phyloP scores from a whole-genome alignment of 2,329 filamentous ascomycete species.

The Nothomitra cinnamomea region DNA sequence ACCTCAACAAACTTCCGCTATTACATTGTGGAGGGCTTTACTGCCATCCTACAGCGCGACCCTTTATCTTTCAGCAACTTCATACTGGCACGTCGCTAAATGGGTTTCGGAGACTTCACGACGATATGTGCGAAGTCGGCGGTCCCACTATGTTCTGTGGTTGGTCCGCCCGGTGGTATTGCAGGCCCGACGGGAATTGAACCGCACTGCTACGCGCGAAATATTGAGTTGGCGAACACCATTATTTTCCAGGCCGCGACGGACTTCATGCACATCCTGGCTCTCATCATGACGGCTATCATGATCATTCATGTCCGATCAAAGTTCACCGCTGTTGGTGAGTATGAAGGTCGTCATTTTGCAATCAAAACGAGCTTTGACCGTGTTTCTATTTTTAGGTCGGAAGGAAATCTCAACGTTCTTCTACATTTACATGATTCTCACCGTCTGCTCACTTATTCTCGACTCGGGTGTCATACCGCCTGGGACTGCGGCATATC shows the following conservation, averaged over 20 bases:
- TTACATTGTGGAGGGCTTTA: neutral
- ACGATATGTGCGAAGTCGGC: constrained; percentile 71
- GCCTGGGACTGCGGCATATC: constrained; percentile 60
- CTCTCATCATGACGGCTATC: constrained; percentile 80
- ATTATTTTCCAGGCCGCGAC: constrained; percentile 94
- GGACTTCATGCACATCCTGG: constrained; percentile 80
- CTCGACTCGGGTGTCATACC: constrained; percentile 88
- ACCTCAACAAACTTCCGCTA: neutral
- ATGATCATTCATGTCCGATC: constrained; percentile 96
- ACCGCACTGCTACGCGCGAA: constrained; percentile 80
- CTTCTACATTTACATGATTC: constrained; percentile 90
- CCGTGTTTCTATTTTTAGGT: constrained; percentile 23
- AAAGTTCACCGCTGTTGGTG: constrained; percentile 96
- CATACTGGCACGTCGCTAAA: constrained; percentile 20
- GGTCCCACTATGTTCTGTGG: constrained; percentile 70
- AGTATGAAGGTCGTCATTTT: constrained; percentile 19
- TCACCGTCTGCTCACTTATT: constrained; percentile 75
- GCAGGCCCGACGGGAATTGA: constrained; percentile 61
- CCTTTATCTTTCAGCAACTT: neutral
- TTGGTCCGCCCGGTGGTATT: constrained; percentile 58
- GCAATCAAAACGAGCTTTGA: constrained; percentile 11
- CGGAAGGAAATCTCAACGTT: constrained; percentile 66
- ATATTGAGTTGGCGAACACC: constrained; percentile 92
- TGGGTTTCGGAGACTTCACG: constrained; percentile 85
- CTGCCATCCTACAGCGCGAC: neutral